These are phyloP conservation scores for Pseudogymnoascus sp. DNA, from an alignment of 2,329 filamentous ascomycete genomes.

Conservation along the genomic window DNA sequence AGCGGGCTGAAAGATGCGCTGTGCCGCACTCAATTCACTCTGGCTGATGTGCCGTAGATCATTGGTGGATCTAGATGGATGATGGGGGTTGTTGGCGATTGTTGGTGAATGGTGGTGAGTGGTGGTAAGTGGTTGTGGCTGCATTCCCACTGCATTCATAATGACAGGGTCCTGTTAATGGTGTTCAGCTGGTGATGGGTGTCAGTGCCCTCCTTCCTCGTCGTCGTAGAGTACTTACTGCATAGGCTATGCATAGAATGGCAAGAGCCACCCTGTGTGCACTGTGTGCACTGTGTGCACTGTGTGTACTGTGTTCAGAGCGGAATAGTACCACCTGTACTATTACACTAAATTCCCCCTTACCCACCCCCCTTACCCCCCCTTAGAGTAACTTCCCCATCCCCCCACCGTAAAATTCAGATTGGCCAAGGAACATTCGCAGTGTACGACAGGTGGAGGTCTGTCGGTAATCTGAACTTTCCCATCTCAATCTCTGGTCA, in stretches of 20 bases:
- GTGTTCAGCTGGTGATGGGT: conserved; percentile 1
- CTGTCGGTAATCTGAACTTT: not conserved
- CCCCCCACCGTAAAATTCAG: not conserved
- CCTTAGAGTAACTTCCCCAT: not conserved
- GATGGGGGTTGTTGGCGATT: conserved; percentile 8
- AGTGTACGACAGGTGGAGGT: not conserved
- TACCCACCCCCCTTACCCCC: not conserved
- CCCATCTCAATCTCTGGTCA: not conserved
- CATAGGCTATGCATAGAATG: not conserved
- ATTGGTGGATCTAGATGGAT: conserved; percentile 15
- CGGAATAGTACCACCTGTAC: not conserved
- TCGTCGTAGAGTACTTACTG: not conserved
- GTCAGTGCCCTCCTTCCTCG: not conserved
- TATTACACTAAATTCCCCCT: not conserved
- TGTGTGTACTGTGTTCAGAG: not conserved
- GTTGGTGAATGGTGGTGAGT: not conserved
- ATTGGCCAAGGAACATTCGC: not conserved
- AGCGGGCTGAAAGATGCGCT: conserved; percentile 24
- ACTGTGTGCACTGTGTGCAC: conserved; percentile 5
- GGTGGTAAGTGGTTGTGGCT: not conserved
- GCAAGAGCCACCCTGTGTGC: not conserved
- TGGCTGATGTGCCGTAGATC: conserved; percentile 14
- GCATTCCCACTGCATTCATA: not conserved
- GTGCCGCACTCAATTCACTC: not conserved
- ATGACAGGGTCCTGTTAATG: not conserved